Evolutionary conservation across 2,329 filamentous ascomycete genomes (phyloP).

Genomic region (Rhinocladiella similis): DNA sequence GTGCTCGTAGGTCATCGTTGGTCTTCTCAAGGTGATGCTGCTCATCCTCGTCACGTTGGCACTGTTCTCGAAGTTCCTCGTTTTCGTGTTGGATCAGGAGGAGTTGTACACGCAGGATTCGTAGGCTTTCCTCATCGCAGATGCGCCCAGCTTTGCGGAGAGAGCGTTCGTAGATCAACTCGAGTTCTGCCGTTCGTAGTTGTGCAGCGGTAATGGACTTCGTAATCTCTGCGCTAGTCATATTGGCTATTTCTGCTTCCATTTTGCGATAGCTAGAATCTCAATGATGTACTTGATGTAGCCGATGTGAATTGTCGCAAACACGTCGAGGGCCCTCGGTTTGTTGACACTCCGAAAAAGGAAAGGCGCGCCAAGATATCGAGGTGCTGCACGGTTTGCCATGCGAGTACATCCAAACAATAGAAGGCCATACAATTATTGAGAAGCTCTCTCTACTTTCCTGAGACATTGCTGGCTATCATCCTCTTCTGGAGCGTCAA

Average conservation of each 20-base stretch:
- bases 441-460: too few relatives aligned
- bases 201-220: slow-evolving; percentile 47
- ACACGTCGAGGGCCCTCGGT: neutral
- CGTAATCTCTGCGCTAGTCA: slow-evolving; percentile 20
- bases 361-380: neutral
- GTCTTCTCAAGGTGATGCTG: slow-evolving; percentile 52
- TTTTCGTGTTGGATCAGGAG: slow-evolving; percentile 76
- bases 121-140: slow-evolving; percentile 71
- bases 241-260: slow-evolving; percentile 19
- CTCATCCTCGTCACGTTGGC: slow-evolving; percentile 58
- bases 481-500: too few relatives aligned
- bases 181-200: slow-evolving; percentile 45
- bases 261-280: slow-evolving; percentile 16
- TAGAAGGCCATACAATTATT: too few relatives aligned
- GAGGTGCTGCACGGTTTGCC: too few relatives aligned
- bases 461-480: too few relatives aligned
- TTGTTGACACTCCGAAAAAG: neutral
- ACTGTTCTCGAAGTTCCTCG: slow-evolving; percentile 63
- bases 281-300: neutral
- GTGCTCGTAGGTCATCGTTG: slow-evolving; percentile 49
- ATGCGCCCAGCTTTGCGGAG: slow-evolving; percentile 67
- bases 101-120: slow-evolving; percentile 67
- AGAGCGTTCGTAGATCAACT: slow-evolving; percentile 68
- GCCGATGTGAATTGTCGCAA: neutral
- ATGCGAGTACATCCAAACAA: too few relatives aligned